Percentiles rank a stretch among this genome's conserved stretches.
Evolutionary conservation across 306 rosid genomes (phyloP).

Genomic region (Lathyrus tuberosus): DNA sequence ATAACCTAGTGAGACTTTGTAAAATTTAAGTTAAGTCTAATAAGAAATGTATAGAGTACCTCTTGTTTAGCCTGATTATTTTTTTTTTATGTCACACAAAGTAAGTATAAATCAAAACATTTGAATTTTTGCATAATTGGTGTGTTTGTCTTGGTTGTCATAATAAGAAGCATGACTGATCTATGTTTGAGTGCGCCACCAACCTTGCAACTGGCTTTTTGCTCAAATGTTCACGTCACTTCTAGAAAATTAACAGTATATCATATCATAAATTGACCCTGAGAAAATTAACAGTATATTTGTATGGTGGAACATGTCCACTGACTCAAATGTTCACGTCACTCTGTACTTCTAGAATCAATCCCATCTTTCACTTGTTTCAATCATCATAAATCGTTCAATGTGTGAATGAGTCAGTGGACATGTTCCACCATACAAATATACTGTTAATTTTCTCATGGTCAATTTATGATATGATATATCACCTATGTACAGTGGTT

Average conservation of each 20-base stretch:
- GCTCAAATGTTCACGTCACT: constrained; percentile 38
- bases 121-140: neutral
- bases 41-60: too few species aligned
- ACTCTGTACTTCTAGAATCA: constrained; percentile 38
- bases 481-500: too few species aligned
- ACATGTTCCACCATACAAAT: constrained; percentile 5
- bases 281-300: too few species aligned
- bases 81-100: too few species aligned
- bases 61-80: too few species aligned
- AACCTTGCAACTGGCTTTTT: constrained; percentile 24
- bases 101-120: too few species aligned
- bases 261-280: too few species aligned
- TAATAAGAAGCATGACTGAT: constrained; percentile 36
- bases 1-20: too few species aligned
- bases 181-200: constrained; percentile 39
- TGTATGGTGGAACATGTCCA: too few species aligned
- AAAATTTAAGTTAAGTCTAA: too few species aligned
- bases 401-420: constrained; percentile 38
- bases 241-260: too few species aligned
- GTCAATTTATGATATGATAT: neutral
- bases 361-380: neutral
- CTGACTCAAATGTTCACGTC: too few species aligned
- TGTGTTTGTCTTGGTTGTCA: constrained; percentile 34
- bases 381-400: constrained; percentile 18
- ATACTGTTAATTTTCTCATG: neutral